Evolutionary conservation across 2,329 filamentous ascomycete genomes (phyloP).

Genomic region (Fusarium hostae): DNA sequence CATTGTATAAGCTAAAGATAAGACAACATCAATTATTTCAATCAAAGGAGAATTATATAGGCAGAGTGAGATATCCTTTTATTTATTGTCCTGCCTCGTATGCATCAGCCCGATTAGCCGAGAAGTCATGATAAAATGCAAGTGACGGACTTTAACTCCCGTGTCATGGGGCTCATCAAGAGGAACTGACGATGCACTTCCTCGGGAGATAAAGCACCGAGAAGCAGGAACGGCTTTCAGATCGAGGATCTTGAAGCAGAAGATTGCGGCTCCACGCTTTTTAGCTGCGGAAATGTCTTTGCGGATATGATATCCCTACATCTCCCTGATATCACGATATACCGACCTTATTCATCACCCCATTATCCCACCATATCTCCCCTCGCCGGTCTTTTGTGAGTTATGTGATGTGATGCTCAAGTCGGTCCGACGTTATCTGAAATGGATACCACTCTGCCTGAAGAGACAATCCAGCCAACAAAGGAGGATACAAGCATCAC

Average conservation of each 20-base stretch:
- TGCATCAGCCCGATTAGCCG: neutral
- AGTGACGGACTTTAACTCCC: conserved; percentile 14
- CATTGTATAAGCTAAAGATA: conserved; percentile 4
- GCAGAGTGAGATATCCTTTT: neutral
- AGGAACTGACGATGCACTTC: conserved; percentile 18
- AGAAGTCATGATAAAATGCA: neutral
- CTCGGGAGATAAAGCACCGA: neutral
- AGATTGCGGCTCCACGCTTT: neutral
- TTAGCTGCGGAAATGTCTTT: neutral
- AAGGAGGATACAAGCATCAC: neutral
- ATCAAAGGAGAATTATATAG: neutral
- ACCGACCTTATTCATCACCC: conserved; percentile 1
- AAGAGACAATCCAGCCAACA: neutral
- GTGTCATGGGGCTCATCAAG: neutral
- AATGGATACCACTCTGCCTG: conserved; percentile 15
- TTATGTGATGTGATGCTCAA: neutral
- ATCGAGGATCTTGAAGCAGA: neutral
- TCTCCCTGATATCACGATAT: neutral
- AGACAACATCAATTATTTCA: neutral
- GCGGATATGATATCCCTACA: conserved; percentile 10
- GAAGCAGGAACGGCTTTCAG: conserved; percentile 7
- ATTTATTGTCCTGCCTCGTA: neutral
- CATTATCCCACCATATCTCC: neutral
- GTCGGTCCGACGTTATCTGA: neutral
- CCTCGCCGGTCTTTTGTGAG: neutral